Evolutionary conservation across 208 protist genomes (phyloP), one percentile per base, ranked within the genome.

Genomic region (Leishmania mexicana): DNA sequence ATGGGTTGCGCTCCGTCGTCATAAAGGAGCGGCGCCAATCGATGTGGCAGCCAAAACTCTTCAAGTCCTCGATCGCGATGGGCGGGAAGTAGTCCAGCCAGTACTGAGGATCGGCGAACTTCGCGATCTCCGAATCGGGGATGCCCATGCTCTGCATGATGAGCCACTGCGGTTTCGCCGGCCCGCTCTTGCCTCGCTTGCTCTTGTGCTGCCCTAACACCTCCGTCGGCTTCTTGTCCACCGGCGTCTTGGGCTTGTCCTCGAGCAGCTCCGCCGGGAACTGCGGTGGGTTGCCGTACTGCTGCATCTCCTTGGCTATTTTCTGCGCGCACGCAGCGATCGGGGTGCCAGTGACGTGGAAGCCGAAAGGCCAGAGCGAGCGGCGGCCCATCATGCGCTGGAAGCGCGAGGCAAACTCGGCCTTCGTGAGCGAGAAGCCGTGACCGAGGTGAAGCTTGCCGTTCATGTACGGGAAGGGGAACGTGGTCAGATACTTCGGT

Each of bases 391-490:
- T 96, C 89, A 99, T 94, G 65, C 97, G 97, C 90, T 99, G 92
- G 84, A 98, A 99, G 79, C 99, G 94, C 42, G 95, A 98, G 45
- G 98, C 94, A 85, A 99, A 99, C 90, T 99, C 99, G 45, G 97
- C 87, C 92, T 99, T 99, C 67, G 99, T 99, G 31, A 99, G 78
- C 35, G 99, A 99, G 91, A 99, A 99, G 35, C 95, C 94, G 88
- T 99, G 99, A 7, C 99, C 99, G 45, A 99, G 91, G 87, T 99
- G 99, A 1, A 99, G 96, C 62, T 89, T 90, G 68, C 99, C 99
- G 87, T 99, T 99, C 99, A 99, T 99, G 97, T 99, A 99, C n/a
- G 99, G 99, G 85, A 99, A 99, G n/a, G 99, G 99, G 83, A 99
- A 99, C 21, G 99, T 99, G 67, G 98, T 95, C 71, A 99, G 92